A percentile compares a stretch with the other conserved stretches of the same genome.
Evolutionary conservation across 2,329 filamentous ascomycete genomes (phyloP).

Genomic region (Venturia aucupariae): DNA sequence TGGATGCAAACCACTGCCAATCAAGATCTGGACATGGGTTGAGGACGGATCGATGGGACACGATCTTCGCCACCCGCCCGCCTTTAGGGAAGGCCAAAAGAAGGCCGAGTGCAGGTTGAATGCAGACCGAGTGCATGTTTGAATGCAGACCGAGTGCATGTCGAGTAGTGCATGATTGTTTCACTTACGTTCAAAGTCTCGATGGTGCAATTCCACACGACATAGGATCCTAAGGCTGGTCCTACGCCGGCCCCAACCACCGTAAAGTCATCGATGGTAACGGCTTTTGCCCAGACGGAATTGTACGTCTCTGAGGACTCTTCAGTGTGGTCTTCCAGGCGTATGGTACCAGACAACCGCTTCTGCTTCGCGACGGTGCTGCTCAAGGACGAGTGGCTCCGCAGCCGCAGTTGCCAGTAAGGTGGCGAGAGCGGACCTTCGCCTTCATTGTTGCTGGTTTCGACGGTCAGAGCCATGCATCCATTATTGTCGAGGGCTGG

Average conservation of each 20-base stretch:
- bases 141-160: too few relatives aligned
- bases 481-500: conserved; percentile 17
- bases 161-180: too few relatives aligned
- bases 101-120: too few relatives aligned
- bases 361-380: conserved; percentile 15
- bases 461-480: conserved; percentile 27
- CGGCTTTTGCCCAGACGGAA: conserved; percentile 53
- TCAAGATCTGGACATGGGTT: conserved; percentile 18
- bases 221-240: conserved; percentile 69
- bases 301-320: conserved; percentile 48
- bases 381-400: conserved; percentile 27
- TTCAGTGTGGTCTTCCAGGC: conserved; percentile 55
- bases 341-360: conserved; percentile 36
- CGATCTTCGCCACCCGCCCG: conserved; percentile 4
- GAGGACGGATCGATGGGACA: conserved; percentile 5
- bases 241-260: conserved; percentile 42
- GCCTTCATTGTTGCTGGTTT: conserved; percentile 9
- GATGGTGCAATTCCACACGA: conserved; percentile 87
- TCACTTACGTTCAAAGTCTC: conserved; percentile 67
- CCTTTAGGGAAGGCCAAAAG: conserved; percentile 4
- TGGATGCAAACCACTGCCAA: neutral
- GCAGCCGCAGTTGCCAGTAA: conserved; percentile 38
- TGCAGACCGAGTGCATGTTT: too few relatives aligned
- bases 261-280: conserved; percentile 52
- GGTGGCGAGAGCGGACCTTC: conserved; percentile 30